Evolutionary conservation across 2,329 filamentous ascomycete genomes (phyloP), one percentile per base, ranked within the genome.

Genomic region (Trichoderma pleuroti): DNA sequence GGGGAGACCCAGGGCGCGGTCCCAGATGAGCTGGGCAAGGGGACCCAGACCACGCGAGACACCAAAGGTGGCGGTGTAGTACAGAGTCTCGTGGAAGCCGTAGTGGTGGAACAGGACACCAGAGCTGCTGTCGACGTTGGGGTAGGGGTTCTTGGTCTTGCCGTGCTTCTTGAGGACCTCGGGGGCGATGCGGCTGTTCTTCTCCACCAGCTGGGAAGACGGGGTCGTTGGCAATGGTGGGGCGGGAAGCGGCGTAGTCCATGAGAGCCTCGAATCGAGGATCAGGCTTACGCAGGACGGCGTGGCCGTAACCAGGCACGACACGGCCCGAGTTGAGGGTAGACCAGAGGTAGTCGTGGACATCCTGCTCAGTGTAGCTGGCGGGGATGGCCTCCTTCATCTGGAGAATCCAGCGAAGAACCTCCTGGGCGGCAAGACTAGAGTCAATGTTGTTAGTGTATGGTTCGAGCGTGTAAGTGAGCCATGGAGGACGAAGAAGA

Each of bases 91-190:
- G 81, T 93, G 92, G 90, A 99, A 97, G 71, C 95, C 96, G 80
- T 97, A 99, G 85, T 98, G 94, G 83, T 98, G 91, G 89, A 99
- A 98, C 62, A 99, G 87, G 7, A 98, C 94, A 74, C 96, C 96
- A 0, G 94, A 97, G 73, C 90, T 91, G 61, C 92, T 94, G 82
- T 99, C 96, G 73, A 99, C 96, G 80, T 99, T 99, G 74, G 96
- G 96, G 83, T 95, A 97, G 2, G 96, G 94, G 84, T 97, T 97
- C 87, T 97, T 97, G 75, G 94, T 97, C 91, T 98, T 98, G 82
- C 96, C 96, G 80, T 99, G 96, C 84, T 98, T 90, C 77, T 90
- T 96, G 76, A 99, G 86, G 24, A 99, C 96, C 66, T 89, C 88
- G 18, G 96, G 96, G 0, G 96, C 96, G 73, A 99, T 91, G 78